Evolutionary conservation across 1,284 basidiomycete genomes (phyloP), one percentile per base, ranked within the genome.

Genomic region (Cerioporus squamosus): DNA sequence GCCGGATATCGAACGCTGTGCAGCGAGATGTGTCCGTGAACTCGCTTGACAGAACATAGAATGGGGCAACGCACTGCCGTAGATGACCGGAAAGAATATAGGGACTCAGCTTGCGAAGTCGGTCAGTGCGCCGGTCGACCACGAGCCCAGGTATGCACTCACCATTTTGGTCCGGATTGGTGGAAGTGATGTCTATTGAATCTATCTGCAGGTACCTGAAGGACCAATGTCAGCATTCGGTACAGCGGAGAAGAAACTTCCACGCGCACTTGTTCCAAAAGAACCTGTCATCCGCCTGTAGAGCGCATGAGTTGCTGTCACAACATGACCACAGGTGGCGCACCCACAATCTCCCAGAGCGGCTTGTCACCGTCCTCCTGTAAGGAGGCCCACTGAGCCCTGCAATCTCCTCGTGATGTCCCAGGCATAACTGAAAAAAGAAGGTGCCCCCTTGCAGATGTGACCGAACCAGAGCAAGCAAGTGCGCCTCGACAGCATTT

Each of bases 51-150:
- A 57, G 3, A 15, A 20, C 3, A 22, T 29, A 24, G 7, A 20
- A 23, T 38, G 43, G 54, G 40, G 60, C 52, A 20, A 40, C 85
- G 67, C 64, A 97, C 95, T 96, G 70, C 95, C 95, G 69, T 94
- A 96, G 68, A 97, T 82, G 46, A 97, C 81, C 1, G 97, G 97
- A 29, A 98, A n/a, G 83, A 71, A 98, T 95, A 74, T 91, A 99
- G 42, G 88, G 81, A 70, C 87, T 88, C 68, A 93, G 83, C 94
- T 95, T 38, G 44, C 40, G 55, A 36, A 52, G 50, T n/a, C n/a
- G n/a, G 42, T 54, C 24, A 48, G 23, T 15, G 18, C 10, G 14
- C 3, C 14, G 22, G 15, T 20, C 3, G 17, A 39, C 9, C 14
- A 60, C 60, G 40, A 2, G 12, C 8, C 48, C 38, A 15, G 42